These are phyloP conservation scores for Clavispora fructus DNA, from an alignment of 805 yeast species.

Conservation along the genomic window DNA sequence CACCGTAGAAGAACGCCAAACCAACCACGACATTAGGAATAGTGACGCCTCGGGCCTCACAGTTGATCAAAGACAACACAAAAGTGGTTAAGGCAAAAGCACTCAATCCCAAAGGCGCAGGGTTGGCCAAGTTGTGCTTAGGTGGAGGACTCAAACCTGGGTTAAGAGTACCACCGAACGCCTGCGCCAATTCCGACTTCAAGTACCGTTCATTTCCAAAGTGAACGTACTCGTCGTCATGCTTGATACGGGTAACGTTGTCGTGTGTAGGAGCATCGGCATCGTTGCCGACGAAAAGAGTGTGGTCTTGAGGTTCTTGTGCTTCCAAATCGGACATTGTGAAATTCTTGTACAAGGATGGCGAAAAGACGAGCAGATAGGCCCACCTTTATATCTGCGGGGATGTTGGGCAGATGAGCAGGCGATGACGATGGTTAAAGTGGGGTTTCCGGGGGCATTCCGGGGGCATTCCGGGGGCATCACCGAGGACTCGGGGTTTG, in stretches of 20 bases:
- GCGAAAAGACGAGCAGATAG: neutral
- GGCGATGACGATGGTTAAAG: neutral
- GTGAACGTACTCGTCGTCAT: constrained; percentile 59
- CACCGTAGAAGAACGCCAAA: constrained; percentile 67
- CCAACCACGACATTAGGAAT: constrained; percentile 60
- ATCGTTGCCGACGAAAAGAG: constrained; percentile 15
- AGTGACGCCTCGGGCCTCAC: constrained; percentile 62
- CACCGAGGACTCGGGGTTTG: neutral
- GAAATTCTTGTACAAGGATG: neutral
- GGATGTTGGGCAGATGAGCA: neutral
- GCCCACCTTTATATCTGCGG: neutral
- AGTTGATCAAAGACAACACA: constrained; percentile 58
- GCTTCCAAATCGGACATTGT: constrained; percentile 32
- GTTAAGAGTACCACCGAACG: constrained; percentile 80
- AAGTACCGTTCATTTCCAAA: constrained; percentile 70
- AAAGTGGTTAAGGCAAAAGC: constrained; percentile 68
- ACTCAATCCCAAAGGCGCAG: constrained; percentile 69
- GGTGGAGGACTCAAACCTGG: constrained; percentile 53
- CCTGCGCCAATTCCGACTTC: constrained; percentile 49
- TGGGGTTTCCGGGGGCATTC: constrained; percentile 2
- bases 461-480: constrained; percentile 1
- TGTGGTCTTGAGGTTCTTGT: constrained; percentile 29
- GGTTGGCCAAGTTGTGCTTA: constrained; percentile 51
- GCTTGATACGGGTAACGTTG: constrained; percentile 25
- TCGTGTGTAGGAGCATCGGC: constrained; percentile 5